Percentiles rank a stretch among this genome's conserved stretches.
phyloP scores from a whole-genome alignment of 2,329 filamentous ascomycete species.

The Pseudonectria foliicola region DNA sequence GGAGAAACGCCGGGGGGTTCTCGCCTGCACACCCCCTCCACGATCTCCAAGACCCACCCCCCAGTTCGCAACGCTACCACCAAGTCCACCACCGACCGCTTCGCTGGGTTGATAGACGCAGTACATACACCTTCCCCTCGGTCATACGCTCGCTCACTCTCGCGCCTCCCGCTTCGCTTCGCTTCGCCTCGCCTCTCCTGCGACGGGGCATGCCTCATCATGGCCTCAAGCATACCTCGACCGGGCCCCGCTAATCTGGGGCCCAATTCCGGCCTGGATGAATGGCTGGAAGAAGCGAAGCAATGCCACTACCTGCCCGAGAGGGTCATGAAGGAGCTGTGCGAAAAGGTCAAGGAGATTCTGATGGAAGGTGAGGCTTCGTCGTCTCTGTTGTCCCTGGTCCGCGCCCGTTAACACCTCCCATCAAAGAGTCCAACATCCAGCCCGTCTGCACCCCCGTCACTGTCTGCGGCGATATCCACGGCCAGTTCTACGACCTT shows the following conservation, averaged over 20 bases:
- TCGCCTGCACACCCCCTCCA: conserved; percentile 24
- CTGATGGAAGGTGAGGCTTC: conserved; percentile 78
- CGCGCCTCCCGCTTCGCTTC: conserved; percentile 10
- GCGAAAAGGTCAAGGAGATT: conserved; percentile 97
- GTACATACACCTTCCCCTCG: background rate
- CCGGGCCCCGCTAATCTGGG: conserved; percentile 83
- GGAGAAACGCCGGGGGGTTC: conserved; percentile 10
- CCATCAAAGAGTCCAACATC: conserved; percentile 81
- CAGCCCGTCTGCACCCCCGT: conserved; percentile 96
- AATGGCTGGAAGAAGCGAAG: conserved; percentile 95
- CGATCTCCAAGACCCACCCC: conserved; percentile 20
- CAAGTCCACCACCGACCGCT: conserved; percentile 15
- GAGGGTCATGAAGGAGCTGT: conserved; percentile 95
- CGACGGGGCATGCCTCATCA: conserved; percentile 22
- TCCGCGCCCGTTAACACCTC: conserved; percentile 10
- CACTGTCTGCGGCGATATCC: conserved; percentile 95
- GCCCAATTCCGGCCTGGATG: conserved; percentile 78
- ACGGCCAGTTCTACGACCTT: conserved; percentile 97
- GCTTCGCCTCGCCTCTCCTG: conserved; percentile 10
- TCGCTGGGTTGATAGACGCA: conserved; percentile 17
- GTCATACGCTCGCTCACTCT: conserved; percentile 3
- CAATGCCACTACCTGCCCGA: conserved; percentile 96
- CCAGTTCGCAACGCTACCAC: conserved; percentile 16
- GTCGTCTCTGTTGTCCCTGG: conserved; percentile 1
- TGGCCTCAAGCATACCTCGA: conserved; percentile 60